Evolutionary conservation across 768 basidiomycete species (phyloP), one percentile per base, ranked within the genome.

Genomic region (Trametes villosa): DNA sequence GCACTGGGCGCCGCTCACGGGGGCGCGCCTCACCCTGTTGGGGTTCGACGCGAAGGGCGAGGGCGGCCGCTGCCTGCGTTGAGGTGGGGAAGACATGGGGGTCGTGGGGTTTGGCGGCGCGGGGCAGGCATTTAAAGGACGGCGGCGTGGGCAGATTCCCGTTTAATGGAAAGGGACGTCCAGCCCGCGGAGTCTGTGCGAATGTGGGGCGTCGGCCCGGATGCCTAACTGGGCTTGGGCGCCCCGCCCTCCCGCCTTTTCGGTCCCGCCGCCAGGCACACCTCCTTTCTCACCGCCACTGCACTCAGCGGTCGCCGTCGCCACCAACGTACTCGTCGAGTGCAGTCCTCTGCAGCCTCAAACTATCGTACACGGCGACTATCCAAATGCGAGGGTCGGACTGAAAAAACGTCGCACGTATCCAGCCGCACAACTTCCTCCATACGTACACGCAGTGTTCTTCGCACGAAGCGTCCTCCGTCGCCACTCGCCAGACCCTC

Each of bases 1-100:
- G 75, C 92, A 94, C 55, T 34, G 42, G 36, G 36, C 13, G 49
- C 33, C 30, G 30, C 53, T 55, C 60, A 62, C 62, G 24, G 20
- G 20, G 45, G 24, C 24, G 30, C 26, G 13, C 48, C 27, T n/a
- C n/a, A n/a, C n/a, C n/a, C n/a, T n/a, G n/a, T n/a, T n/a, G n/a
- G n/a, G n/a, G n/a, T n/a, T n/a, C n/a, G n/a, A n/a, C n/a, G n/a
- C n/a, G n/a, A n/a, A n/a, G n/a, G n/a, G n/a, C n/a, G n/a, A n/a
- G n/a, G n/a, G n/a, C n/a, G n/a, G 55, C 33, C 34, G 53, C 24
- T 31, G 27, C 17, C 24, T 27, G 48, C 24, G 27, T 13, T 15
- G 53, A 22, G 53, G 12, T 17, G 11, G 20, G 29, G 47, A 6
- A 9, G 38, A 22, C 26, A 30, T 2, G 24, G 53, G 31, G 20